phyloP scores from a whole-genome alignment of 768 basidiomycete genomes.

The Filobasidium wieringae region DNA sequence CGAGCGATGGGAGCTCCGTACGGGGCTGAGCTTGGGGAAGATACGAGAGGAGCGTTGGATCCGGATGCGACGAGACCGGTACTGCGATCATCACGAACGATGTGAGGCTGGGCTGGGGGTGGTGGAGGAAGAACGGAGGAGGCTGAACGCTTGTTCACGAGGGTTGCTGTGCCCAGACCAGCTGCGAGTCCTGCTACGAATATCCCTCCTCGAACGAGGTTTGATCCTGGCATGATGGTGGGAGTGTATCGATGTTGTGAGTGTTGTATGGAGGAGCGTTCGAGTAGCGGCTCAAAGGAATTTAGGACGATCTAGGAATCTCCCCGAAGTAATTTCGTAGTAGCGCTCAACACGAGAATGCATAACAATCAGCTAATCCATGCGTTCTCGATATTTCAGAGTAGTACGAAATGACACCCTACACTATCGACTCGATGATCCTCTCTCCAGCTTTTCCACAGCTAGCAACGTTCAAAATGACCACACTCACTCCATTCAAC shows the following conservation, averaged over 20 bases:
- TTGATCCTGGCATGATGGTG: slow-evolving; percentile 6
- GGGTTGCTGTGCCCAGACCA: slow-evolving; percentile 53
- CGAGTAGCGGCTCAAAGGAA: no score
- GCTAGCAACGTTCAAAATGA: no score
- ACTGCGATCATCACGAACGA: slow-evolving; percentile 46
- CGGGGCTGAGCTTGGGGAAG: background rate
- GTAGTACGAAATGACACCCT: no score
- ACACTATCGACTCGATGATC: no score
- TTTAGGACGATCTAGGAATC: no score
- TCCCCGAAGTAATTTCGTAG: no score
- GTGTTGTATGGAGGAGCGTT: background rate
- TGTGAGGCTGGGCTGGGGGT: slow-evolving; percentile 35
- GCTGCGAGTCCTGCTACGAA: slow-evolving; percentile 74
- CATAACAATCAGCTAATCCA: no score
- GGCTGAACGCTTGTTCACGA: slow-evolving; percentile 18
- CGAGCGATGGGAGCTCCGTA: background rate
- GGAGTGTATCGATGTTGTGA: background rate
- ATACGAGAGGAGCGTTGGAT: slow-evolving; percentile 13
- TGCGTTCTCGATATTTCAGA: no score
- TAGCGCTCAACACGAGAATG: no score
- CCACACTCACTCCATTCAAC: no score
- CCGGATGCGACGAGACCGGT: slow-evolving; percentile 43
- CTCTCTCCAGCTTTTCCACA: no score
- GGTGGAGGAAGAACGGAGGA: slow-evolving; percentile 29
- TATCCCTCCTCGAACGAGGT: slow-evolving; percentile 26